Conservation (phyloP, 139 green algal species). For the Spirogloea muscicola region DNA sequence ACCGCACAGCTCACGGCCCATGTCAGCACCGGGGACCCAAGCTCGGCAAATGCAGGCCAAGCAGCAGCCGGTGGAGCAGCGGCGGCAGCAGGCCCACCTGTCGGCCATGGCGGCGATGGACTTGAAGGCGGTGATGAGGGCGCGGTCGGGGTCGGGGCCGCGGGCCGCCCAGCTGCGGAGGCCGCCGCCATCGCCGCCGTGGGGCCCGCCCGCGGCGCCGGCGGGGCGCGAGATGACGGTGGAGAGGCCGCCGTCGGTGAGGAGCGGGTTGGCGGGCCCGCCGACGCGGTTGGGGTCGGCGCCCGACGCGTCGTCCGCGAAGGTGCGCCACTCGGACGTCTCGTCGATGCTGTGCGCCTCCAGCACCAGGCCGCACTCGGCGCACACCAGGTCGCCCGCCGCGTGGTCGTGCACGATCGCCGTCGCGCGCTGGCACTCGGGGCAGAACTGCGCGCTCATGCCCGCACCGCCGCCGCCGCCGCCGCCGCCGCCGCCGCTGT, state of each 20-base stretch:
- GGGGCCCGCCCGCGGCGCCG: slow-evolving; percentile 3
- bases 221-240: slow-evolving; percentile 75
- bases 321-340: slow-evolving; percentile 91
- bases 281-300: slow-evolving; percentile 53
- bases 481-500: too few species aligned
- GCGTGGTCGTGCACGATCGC: slow-evolving; percentile 38
- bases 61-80: neutral
- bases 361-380: slow-evolving; percentile 75
- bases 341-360: slow-evolving; percentile 89
- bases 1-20: too few species aligned
- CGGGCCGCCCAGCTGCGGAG: slow-evolving; percentile 57
- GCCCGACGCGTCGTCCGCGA: slow-evolving; percentile 68
- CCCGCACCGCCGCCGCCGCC: neutral
- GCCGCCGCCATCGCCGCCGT: neutral
- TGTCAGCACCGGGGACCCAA: too few species aligned
- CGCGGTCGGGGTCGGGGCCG: slow-evolving; percentile 55
- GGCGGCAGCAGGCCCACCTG: slow-evolving; percentile 17
- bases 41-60: too few species aligned
- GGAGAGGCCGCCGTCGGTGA: slow-evolving; percentile 69
- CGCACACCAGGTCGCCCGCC: slow-evolving; percentile 45
- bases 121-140: slow-evolving; percentile 56
- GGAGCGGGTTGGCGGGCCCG: slow-evolving; percentile 73
- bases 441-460: slow-evolving; percentile 33
- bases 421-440: slow-evolving; percentile 42
- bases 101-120: slow-evolving; percentile 42